Base-by-base conservation (phyloP, 208 protist genomes). In the Naegleria gruberi region DNA sequence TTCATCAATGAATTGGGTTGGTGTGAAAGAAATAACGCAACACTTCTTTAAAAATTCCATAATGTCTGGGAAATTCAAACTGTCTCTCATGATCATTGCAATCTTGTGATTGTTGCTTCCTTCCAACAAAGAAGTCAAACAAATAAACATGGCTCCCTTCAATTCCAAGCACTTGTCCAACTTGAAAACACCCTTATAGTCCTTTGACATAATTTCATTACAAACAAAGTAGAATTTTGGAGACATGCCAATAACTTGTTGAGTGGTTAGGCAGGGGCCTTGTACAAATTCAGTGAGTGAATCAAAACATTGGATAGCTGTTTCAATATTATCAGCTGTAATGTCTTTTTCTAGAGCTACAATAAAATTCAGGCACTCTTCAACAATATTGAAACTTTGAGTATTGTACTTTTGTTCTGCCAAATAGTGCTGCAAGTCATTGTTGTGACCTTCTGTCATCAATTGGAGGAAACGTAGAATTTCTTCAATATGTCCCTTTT, bases 221-320 rank as follows among this genome's bases (percentile, higher is more conserved):
- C 17, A n/a, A 2, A 85, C 19, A 34, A 85, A 45, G 34, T 85
- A 85, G 19, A 85, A 85, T 85, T 85, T 85, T 45, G 82, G 42
- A 15, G 37, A 42, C 10, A 46, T 46, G 15, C 34, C 91, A 42
- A 96, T 91, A 6, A 93, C 91, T 89, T 94, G 91, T 90, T 98
- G 97, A 92, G 97, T 98, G 41, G 83, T 91, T 43, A 91, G 90
- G 89, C 96, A 98, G 44, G 97, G 97, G 0, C 97, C 97, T 90
- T 97, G 97, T 93, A 95, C 97, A 45, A 96, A 94, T 93, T 97
- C 97, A 37, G 95, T 97, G 55, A 98, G 91, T 26, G 97, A 93
- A 57, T 95, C 94, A 83, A 96, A 96, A 30, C 94, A 93, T 46
- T 95, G 93, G 23, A 85, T 90, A 23, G 96, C 73, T 17, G 95